Conservation (phyloP, 495 filamentous ascomycete species). For the Parachaetomium inaequale region DNA sequence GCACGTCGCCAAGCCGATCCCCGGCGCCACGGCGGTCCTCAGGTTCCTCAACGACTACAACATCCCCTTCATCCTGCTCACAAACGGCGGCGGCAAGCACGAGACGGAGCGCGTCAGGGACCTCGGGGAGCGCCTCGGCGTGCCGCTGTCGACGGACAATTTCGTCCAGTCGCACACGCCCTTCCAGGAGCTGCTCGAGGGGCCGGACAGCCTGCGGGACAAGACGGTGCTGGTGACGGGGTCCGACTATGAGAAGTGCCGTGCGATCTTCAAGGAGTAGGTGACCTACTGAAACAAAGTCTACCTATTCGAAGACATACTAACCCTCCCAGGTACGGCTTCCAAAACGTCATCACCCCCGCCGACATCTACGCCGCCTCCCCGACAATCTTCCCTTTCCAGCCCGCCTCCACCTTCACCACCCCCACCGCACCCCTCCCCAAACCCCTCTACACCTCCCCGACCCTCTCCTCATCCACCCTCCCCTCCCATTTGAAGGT, state of each 20-base stretch:
- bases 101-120: constrained; percentile 83
- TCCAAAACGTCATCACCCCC: constrained; percentile 77
- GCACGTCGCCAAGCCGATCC: constrained; percentile 73
- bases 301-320: background rate
- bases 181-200: constrained; percentile 59
- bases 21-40: constrained; percentile 77
- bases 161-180: constrained; percentile 95
- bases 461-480: background rate
- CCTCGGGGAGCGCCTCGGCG: constrained; percentile 70
- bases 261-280: constrained; percentile 72
- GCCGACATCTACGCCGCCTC: constrained; percentile 74
- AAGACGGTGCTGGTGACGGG: constrained; percentile 80
- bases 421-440: constrained; percentile 61
- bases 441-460: constrained; percentile 26
- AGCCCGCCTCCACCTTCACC: constrained; percentile 51
- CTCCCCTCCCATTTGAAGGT: constrained; percentile 56
- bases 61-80: constrained; percentile 87
- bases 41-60: constrained; percentile 59
- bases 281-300: background rate
- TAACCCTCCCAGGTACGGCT: constrained; percentile 50
- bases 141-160: constrained; percentile 72
- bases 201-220: constrained; percentile 40
- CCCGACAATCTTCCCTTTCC: constrained; percentile 78
- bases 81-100: constrained; percentile 88
- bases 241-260: constrained; percentile 71